Evolutionary conservation across 495 filamentous ascomycete genomes (phyloP).

Genomic region (Xylona heveae): DNA sequence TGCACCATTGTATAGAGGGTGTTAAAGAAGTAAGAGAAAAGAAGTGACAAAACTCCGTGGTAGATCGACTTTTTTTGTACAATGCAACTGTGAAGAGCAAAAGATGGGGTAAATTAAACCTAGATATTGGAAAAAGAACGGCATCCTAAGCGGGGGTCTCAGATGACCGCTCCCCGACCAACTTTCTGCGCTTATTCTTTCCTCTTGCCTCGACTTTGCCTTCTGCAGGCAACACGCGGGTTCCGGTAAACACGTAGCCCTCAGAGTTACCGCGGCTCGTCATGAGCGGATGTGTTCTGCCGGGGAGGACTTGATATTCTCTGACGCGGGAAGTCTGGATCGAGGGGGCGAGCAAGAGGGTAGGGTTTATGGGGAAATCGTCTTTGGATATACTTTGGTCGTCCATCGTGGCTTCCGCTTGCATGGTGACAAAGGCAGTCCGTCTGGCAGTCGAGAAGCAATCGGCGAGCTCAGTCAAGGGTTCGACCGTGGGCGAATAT

Average conservation of each 20-base stretch:
- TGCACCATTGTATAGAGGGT: no score
- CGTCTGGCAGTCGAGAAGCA: slow-evolving; percentile 56
- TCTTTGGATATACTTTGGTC: slow-evolving; percentile 16
- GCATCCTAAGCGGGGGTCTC: no score
- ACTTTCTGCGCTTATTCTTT: slow-evolving; percentile 40
- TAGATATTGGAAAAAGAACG: no score
- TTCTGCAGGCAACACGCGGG: slow-evolving; percentile 54
- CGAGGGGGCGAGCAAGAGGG: slow-evolving; percentile 53
- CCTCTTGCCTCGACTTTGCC: slow-evolving; percentile 68
- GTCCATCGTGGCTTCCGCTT: slow-evolving; percentile 4
- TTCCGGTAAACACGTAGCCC: slow-evolving; percentile 74
- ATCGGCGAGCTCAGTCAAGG: slow-evolving; percentile 52
- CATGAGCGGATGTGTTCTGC: slow-evolving; percentile 87
- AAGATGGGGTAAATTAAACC: no score
- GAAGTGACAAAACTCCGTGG: no score
- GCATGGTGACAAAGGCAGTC: slow-evolving; percentile 37
- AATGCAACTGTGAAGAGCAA: no score
- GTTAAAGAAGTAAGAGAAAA: no score
- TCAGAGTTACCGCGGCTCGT: slow-evolving; percentile 69
- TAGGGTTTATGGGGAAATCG: slow-evolving; percentile 68
- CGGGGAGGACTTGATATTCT: slow-evolving; percentile 77
- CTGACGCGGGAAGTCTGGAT: slow-evolving; percentile 58
- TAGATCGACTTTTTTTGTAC: no score
- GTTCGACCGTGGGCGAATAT: slow-evolving; percentile 60
- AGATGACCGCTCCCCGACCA: no score